Base-by-base conservation (phyloP, 2,329 filamentous ascomycete species). In the Aspergillus fischeri region DNA sequence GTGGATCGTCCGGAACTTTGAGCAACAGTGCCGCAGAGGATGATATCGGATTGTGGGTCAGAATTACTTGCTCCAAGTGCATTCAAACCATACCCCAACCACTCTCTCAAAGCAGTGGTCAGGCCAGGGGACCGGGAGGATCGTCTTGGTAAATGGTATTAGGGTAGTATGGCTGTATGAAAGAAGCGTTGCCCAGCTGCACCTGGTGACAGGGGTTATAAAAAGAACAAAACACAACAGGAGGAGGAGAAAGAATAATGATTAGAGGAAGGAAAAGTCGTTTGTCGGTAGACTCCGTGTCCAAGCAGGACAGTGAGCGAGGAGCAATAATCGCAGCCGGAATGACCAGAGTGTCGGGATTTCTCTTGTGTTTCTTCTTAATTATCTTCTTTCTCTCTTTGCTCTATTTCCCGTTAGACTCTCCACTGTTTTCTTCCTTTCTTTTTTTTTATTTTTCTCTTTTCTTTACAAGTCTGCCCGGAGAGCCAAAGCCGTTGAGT, bases 1-100 rank as follows among this genome's bases (percentile, higher is more conserved):
- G 62, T 58, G 55, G 59, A 63, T 60, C 63, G 60, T 60, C 64
- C 61, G 56, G 54, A 57, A 63, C 55, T 62, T 63, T 50, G 57
- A 65, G 52, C 54, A 56, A 63, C 48, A 55, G 47, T 47, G 55
- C 56, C 51, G 51, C 25, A n/a, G 57, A 54, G 59, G 41, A 56
- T 35, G 32, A 24, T 59, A 53, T 50, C 52, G 56, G 35, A 54
- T 52, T 60, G 44, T 38, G 35, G 51, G 45, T 51, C 49, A 45
- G 55, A 29, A 44, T 20, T 29, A 54, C 41, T 38, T 35, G 49
- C 35, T 47, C 51, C 52, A 55, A 48, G 28, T 29, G 51, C 35
- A 27, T 47, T 52, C 53, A 53, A 48, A 38, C 41, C 41, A 53
- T 52, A 51, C 48, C 50, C 52, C 49, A 52, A 50, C 55, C 57